Base-by-base conservation (phyloP, 441 rosid genomes). In the Pelargonium australe region DNA sequence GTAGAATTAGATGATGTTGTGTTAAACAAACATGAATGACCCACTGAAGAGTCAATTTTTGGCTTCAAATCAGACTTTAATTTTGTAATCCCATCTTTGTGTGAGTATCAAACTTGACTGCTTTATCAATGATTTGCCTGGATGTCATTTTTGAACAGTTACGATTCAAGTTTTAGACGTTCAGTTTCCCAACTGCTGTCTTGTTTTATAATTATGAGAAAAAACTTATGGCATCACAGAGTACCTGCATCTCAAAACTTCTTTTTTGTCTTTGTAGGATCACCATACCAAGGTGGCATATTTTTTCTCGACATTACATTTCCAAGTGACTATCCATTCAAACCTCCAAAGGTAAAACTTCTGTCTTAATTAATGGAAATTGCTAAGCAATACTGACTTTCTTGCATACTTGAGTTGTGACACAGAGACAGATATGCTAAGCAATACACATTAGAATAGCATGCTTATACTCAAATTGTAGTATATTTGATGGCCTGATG, bases 251-350 rank as follows among this genome's bases (percentile, higher is more conserved):
- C 9, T 40, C 43, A 7, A 41, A 74, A 68, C 13, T 43, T 66
- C 7, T 53, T 70, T 6, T 2, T 53, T 45, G 64, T 71, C 34
- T 73, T 72, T 79, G 79, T 77, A 91, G 97, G 94, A 71, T 87
- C 96, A 66, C 89, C 97, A 1, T 91, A 89, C 57, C 78, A 83
- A 78, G 95, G 93, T 12, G 93, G 98, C 25, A 84, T 93, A 66
- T 94, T 84, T 79, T 91, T 94, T 71, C 83, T 88, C 4, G 92
- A 94, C 80, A 73, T 91, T n/a, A 78, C 75, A 19, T 89, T 91
- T 75, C 97, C 96, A 0, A 64, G 73, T 70, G 96, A 88, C 78
- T 91, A 93, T 81, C 98, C 98, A 34, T 94, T 91, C 72, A 86
- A 88, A 68, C 97, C 98, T 51, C 98, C 98, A 25, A 81, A 85